Evolutionary conservation across 192 early-diverging fungal genomes (phyloP), one percentile per base, ranked within the genome.

Genomic region (Allomyces javanicus): DNA sequence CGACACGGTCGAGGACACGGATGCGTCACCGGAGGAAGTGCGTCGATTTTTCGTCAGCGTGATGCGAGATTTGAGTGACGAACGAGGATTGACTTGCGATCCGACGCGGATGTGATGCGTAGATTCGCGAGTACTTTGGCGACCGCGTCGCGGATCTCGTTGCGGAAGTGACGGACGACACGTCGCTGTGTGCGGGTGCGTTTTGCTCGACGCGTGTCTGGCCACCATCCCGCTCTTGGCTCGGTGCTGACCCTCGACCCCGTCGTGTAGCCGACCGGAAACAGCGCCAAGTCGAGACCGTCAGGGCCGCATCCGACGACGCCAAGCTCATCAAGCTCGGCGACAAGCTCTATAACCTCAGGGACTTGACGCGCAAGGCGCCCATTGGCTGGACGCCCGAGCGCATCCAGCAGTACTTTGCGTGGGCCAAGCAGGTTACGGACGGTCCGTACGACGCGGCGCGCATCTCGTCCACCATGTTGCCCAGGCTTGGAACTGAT

Each of bases 1-100:
- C 65, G 85, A 86, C 67, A 86, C 85, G 11, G 78, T 86, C 24
- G 85, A 86, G 66, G 85, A 86, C 66, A 86, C 85, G 4, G 78
- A 84, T 55, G 83, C 83, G 25, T 71, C 81, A 14, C 70, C 78
- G 5, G 77, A 79, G n/a, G 85, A 86, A 68, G 67, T 83, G 64
- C 12, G 44, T 50, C 25, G 10, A 1, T 63, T 58, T 25, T 11
- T 21, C 12, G 67, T 69, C 6, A 70, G 40, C 4, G 24, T 33
- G 19, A 33, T 44, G 61, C 17, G 17, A 43, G 3, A 68, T 24
- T 21, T 33, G 44, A 44, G 11, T 72, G 22, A 65, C 43, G 61
- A 22, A 33, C 26, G 62, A n/a, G 17, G 62, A 0, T 4, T 64
- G 25, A 58, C 62, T 63, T 23, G 24, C 24, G 26, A 61, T 25